Base-by-base conservation (phyloP, 176 grass and related monocot species). In the Alopecurus myosuroides region DNA sequence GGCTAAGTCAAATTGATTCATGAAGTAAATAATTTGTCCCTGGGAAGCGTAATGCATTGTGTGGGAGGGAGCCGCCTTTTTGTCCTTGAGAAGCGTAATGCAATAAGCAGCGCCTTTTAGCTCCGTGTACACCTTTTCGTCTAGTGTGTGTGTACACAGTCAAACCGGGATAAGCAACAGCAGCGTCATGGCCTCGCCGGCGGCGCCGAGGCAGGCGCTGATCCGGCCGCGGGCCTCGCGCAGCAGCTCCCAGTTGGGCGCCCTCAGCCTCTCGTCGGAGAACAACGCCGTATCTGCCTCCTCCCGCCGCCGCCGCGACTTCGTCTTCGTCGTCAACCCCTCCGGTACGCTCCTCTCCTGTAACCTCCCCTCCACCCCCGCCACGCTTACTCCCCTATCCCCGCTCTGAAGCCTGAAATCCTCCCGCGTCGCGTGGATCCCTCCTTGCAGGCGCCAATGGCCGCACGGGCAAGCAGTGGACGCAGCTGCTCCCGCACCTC, bases 311-410 rank as follows among this genome's bases (percentile, higher is more conserved):
- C 82, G 93, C 80, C 79, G 83, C 50, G 81, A 95, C 72, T 92
- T 89, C 64, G 91, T 98, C 70, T 98, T 98, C 87, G 70, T 98
- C 85, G 89, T 98, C 73, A 98, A 98, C 67, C 97, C 97, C 73
- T 90, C 86, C 34, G 96, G 93, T 95, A 74, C 22, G 63, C 74
- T 55, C 74, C 14, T 29, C 62, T 4, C 20, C 6, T 22, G 34
- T 17, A n/a, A 19, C 7, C 30, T 22, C 9, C 17, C 56, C 35
- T 18, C 62, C 62, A 19, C 33, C 62, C n/a, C 11, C 1, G 20
- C 13, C 71, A 0, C 50, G 53, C 44, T 25, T 61, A n/a, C 48
- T 23, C 49, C 40, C 41, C 14, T 9, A 6, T 34, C 11, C 44
- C 17, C 34, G 4, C 20, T 1, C 45, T 46, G n/a, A n/a, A n/a